Evolutionary conservation across 2,329 filamentous ascomycete genomes (phyloP), one percentile per base, ranked within the genome.

Genomic region (Pseudomassariella vexata): DNA sequence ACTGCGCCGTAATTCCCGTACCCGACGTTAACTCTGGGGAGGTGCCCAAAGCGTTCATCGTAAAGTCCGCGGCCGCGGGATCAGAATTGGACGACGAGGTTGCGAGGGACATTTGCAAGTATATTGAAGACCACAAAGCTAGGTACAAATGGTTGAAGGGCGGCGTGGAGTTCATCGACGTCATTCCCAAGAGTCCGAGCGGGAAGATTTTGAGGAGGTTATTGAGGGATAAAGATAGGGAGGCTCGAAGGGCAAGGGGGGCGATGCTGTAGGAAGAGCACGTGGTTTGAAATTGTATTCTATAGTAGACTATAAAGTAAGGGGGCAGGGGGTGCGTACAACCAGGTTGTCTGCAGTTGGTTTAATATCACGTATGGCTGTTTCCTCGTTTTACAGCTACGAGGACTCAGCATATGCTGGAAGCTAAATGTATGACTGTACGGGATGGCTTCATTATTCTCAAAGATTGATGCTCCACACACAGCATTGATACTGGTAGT

Each of bases 1-100:
- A 94, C 57, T 83, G 78, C 44, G 79, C 85, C 10, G 85, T 94
- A 6, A 86, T 92, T 42, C 79, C 80, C 10, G 66, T 88, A 2
- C 82, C 79, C 0, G 67, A 80, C 34, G 66, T 73, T 12, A 60
- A 65, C 10, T 70, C 75, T 5, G 79, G 76, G 2, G 81, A 85
- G 52, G 70, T 80, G 4, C 79, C 80, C 4, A 68, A 81, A 46
- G 80, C 80, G 0, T 85, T 76, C 38, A 64, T 84, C n/a, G 79
- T 84, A 20, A 72, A 70, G 40, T 56, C 67, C 0, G 59, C 62
- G 0, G 46, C 53, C 4, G 62, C 56, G 3, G 38, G 44, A 5
- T 38, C 41, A 18, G 39, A 28, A 25, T 22, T 46, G 3, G 53
- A 57, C n/a, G 57, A 64, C 6, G 62, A 68, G 37, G 53, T 56